These are phyloP conservation scores for Lotmaria passim DNA, from an alignment of 208 protist species.

Conservation along the genomic window DNA sequence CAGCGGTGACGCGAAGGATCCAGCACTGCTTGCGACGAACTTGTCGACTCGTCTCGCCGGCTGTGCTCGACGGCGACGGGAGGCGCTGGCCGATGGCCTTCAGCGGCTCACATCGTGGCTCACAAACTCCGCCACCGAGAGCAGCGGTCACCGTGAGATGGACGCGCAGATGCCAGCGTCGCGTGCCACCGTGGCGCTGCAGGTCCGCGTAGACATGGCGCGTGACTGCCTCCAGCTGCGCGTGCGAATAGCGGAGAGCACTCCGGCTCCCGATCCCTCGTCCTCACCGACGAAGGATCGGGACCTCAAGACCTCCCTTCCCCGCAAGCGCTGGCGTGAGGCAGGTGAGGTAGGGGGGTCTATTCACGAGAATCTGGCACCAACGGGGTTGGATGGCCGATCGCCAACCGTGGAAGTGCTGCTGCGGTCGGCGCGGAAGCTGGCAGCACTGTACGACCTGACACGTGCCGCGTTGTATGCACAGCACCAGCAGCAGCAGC, in stretches of 20 bases:
- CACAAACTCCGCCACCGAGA: neutral
- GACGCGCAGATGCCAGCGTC: too few species aligned
- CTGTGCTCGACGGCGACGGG: slow-evolving; percentile 22
- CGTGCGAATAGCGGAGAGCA: neutral
- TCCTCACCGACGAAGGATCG: neutral
- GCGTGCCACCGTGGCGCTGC: too few species aligned
- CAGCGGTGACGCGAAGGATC: neutral
- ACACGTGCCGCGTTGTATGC: neutral
- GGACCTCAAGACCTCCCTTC: neutral
- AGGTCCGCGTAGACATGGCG: slow-evolving; percentile 30
- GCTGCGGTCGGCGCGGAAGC: slow-evolving; percentile 33
- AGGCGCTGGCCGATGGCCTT: neutral
- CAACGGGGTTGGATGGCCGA: neutral
- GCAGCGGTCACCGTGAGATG: too few species aligned
- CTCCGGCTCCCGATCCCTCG: neutral
- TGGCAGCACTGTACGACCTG: slow-evolving; percentile 39
- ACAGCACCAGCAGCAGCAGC: neutral
- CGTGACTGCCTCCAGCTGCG: slow-evolving; percentile 34
- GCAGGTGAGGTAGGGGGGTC: too few species aligned
- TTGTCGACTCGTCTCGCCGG: slow-evolving; percentile 17
- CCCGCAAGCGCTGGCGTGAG: slow-evolving; percentile 2
- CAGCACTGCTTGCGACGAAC: neutral
- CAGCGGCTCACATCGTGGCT: neutral
- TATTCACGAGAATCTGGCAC: too few species aligned
- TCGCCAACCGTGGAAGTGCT: slow-evolving; percentile 38